Percentiles rank a stretch among this genome's conserved stretches.
Evolutionary conservation across 2,329 filamentous ascomycete species (phyloP).

Genomic region (Botryotinia narcissicola): DNA sequence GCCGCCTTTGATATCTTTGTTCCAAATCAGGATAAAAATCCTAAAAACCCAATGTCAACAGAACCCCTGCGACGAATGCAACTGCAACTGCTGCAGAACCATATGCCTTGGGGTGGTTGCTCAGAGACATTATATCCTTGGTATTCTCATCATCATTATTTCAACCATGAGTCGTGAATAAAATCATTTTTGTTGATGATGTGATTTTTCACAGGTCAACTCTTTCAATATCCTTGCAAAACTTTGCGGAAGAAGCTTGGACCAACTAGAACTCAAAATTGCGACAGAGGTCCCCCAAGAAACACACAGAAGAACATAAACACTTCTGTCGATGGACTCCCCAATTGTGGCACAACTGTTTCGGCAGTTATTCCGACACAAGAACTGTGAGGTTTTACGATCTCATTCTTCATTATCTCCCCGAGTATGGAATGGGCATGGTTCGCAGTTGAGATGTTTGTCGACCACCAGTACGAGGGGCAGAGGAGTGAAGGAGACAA

Average conservation of each 20-base stretch:
- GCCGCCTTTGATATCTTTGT: conserved; percentile 55
- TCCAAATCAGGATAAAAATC: conserved; percentile 77
- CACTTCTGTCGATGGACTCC: conserved; percentile 62
- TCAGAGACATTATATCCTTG: conserved; percentile 52
- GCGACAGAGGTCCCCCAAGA: conserved; percentile 23
- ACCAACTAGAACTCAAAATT: conserved; percentile 34
- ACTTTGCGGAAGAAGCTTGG: conserved; percentile 39
- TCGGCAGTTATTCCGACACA: conserved; percentile 78
- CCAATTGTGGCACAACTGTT: conserved; percentile 76
- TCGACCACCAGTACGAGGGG: conserved; percentile 27
- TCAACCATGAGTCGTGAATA: conserved; percentile 2
- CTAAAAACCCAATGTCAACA: conserved; percentile 74
- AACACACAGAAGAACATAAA: conserved; percentile 25
- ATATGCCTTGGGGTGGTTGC: conserved; percentile 60
- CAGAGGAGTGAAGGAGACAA: conserved; percentile 24
- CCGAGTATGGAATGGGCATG: conserved; percentile 41
- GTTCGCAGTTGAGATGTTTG: conserved; percentile 39
- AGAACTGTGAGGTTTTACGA: conserved; percentile 57
- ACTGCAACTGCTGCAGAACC: conserved; percentile 64
- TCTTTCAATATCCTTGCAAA: conserved; percentile 17
- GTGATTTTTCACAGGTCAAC: conserved; percentile 11
- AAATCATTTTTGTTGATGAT: conserved; percentile 2
- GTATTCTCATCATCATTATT: conserved; percentile 19
- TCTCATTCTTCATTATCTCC: conserved; percentile 39
- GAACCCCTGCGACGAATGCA: conserved; percentile 74